A percentile compares a stretch with the other conserved stretches of the same genome.
Conservation (phyloP, 805 yeast genomes). For the Barnettozyma pratensis region DNA sequence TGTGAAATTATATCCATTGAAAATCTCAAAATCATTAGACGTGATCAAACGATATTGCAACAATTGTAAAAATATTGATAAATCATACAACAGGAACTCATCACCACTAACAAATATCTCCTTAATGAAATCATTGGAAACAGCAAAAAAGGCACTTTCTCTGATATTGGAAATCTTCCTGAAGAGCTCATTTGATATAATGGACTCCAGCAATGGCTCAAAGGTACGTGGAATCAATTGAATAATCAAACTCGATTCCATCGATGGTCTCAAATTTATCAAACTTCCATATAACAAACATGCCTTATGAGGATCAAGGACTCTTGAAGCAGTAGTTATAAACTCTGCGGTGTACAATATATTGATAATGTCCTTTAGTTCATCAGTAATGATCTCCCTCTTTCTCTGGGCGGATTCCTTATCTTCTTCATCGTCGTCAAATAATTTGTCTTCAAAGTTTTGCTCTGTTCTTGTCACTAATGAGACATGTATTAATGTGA, state of each 20-base stretch:
- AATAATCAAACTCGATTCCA: slow-evolving; percentile 36
- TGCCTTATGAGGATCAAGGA: slow-evolving; percentile 16
- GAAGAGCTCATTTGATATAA: slow-evolving; percentile 22
- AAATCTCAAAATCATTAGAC: slow-evolving; percentile 60
- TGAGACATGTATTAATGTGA: slow-evolving; percentile 8
- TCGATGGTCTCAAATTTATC: slow-evolving; percentile 32
- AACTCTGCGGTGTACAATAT: slow-evolving; percentile 20
- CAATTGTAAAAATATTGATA: slow-evolving; percentile 53
- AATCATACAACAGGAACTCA: slow-evolving; percentile 25
- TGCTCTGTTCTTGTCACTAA: slow-evolving; percentile 7
- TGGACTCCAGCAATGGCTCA: slow-evolving; percentile 26
- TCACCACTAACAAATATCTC: slow-evolving; percentile 5
- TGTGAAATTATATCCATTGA: slow-evolving; percentile 35
- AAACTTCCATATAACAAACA: slow-evolving; percentile 28
- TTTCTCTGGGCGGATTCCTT: not conserved
- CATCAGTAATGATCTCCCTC: slow-evolving; percentile 11
- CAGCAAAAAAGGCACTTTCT: slow-evolving; percentile 8
- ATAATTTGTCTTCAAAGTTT: slow-evolving; percentile 1
- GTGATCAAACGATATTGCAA: slow-evolving; percentile 63
- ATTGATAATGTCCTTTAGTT: slow-evolving; percentile 8
- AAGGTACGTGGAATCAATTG: slow-evolving; percentile 37
- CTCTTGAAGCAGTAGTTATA: slow-evolving; percentile 21
- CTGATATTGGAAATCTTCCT: slow-evolving; percentile 4
- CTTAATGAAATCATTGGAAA: slow-evolving; percentile 1
- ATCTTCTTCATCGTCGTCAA: not conserved